Conservation (phyloP, 805 yeast species). For the Candida coquimbonensis region DNA sequence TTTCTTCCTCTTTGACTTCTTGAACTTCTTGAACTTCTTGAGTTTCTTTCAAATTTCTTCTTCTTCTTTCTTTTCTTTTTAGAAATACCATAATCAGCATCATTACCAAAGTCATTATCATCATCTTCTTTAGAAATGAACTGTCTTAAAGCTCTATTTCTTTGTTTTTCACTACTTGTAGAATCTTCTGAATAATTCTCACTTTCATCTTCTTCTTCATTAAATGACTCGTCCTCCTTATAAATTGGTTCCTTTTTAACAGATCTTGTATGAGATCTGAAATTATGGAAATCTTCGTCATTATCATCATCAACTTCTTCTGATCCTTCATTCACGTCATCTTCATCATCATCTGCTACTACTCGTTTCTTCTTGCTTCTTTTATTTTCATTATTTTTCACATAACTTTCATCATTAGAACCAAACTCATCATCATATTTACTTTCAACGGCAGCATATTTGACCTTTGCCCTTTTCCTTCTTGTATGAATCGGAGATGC, state of each 20-base stretch:
- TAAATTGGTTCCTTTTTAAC: constrained; percentile 10
- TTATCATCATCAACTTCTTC: too few relatives aligned
- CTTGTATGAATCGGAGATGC: constrained; percentile 22
- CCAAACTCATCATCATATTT: constrained; percentile 25
- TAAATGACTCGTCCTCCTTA: constrained; percentile 26
- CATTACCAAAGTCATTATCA: constrained; percentile 21
- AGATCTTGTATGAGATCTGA: constrained; percentile 5
- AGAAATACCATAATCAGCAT: constrained; percentile 7
- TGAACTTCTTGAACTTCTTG: background rate
- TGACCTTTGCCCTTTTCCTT: constrained; percentile 25
- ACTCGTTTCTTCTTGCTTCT: background rate
- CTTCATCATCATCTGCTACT: background rate
- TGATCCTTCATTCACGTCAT: constrained; percentile 4
- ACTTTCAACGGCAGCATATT: constrained; percentile 30
- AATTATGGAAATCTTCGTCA: constrained; percentile 4
- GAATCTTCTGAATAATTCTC: constrained; percentile 7
- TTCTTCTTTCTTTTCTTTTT: constrained; percentile 11
- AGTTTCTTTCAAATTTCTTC: constrained; percentile 3
- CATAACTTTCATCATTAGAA: constrained; percentile 4
- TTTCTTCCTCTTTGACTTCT: constrained; percentile 20
- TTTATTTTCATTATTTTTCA: constrained; percentile 1
- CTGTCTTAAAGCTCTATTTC: constrained; percentile 13
- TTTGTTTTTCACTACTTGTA: constrained; percentile 10
- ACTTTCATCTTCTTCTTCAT: constrained; percentile 35
- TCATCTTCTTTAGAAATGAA: constrained; percentile 25